Conservation (phyloP, 192 early-diverging fungal species). For the Podila verticillata region DNA sequence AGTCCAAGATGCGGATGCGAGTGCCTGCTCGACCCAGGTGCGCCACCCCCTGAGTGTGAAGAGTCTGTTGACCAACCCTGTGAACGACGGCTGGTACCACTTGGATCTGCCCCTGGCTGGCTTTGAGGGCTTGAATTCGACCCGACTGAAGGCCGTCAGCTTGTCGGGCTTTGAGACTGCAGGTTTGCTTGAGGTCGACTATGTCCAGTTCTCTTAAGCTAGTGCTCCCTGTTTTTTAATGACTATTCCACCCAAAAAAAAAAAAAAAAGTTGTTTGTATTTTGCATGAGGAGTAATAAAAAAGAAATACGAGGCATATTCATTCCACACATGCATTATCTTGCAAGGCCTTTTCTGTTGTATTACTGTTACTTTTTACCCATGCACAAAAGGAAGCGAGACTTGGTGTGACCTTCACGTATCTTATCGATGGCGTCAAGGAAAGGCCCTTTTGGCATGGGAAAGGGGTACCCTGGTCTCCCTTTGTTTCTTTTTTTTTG, state of each 20-base stretch:
- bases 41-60: background rate
- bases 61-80: background rate
- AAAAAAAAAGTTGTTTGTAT: no score
- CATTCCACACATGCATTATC: background rate
- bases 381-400: background rate
- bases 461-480: no score
- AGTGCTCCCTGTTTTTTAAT: background rate
- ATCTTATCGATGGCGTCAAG: background rate
- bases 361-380: background rate
- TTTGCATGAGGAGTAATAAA: no score
- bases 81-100: slow-evolving; percentile 1
- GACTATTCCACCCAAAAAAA: no score
- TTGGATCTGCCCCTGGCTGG: background rate
- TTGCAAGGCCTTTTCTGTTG: background rate
- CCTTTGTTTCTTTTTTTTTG: no score
- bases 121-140: background rate
- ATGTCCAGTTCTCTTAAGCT: background rate
- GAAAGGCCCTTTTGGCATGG: background rate
- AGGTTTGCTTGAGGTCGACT: background rate
- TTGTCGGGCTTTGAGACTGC: background rate
- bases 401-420: no score
- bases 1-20: background rate
- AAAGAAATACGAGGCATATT: background rate
- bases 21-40: background rate
- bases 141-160: background rate